Percentiles rank a stretch among this genome's conserved stretches.
phyloP scores from a whole-genome alignment of 176 grass and related monocot species.

The Aechmea fasciata region DNA sequence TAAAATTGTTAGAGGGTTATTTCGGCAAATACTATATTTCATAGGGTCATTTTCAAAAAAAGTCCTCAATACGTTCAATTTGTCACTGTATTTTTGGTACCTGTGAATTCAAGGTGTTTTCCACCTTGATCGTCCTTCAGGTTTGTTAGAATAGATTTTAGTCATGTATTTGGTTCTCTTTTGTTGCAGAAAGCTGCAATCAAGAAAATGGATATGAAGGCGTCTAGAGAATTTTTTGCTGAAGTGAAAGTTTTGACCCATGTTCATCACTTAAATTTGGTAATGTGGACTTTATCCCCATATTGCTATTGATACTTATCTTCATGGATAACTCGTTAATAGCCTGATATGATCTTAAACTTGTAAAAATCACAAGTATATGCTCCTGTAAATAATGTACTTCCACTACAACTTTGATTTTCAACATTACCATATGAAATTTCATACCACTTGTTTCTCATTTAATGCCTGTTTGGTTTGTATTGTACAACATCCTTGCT shows the following conservation, averaged over 20 bases:
- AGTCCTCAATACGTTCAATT: neutral
- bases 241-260: constrained; percentile 22
- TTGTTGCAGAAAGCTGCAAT: constrained; percentile 20
- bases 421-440: too few relatives aligned
- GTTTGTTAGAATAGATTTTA: neutral
- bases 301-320: neutral
- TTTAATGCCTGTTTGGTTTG: too few relatives aligned
- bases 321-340: too few relatives aligned
- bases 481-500: too few relatives aligned
- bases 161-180: neutral
- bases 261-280: constrained; percentile 32
- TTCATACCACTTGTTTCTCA: too few relatives aligned
- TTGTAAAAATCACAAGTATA: too few relatives aligned
- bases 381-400: too few relatives aligned
- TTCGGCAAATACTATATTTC: too few relatives aligned
- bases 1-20: too few relatives aligned
- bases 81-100: neutral
- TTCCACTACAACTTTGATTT: too few relatives aligned
- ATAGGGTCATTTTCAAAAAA: too few relatives aligned
- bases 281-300: neutral
- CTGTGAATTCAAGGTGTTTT: neutral
- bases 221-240: constrained; percentile 21
- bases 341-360: too few relatives aligned
- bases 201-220: constrained; percentile 22
- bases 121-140: neutral